Conservation (phyloP, 352 stramenopile genomes). For the Phytopythium helicoides region DNA sequence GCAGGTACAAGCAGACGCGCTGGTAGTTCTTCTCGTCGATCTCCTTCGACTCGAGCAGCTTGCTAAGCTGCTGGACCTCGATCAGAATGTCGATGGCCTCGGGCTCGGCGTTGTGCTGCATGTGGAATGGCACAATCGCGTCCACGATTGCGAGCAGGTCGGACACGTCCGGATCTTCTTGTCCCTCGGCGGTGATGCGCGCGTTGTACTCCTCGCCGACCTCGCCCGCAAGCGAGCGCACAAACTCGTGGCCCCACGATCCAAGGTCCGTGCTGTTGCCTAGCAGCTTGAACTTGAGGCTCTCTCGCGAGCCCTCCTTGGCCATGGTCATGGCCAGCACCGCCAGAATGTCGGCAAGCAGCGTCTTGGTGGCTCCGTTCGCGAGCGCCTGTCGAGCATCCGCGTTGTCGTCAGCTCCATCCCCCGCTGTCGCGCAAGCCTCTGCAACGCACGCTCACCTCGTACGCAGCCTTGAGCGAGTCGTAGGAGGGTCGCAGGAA, state of each 20-base stretch:
- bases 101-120: conserved; percentile 98
- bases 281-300: conserved; percentile 88
- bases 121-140: conserved; percentile 99
- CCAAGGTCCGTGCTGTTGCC: conserved; percentile 92
- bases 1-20: conserved; percentile 97
- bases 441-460: conserved; percentile 17
- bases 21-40: conserved; percentile 99
- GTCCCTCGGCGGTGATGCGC: conserved; percentile 52
- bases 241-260: conserved; percentile 99
- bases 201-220: conserved; percentile 94
- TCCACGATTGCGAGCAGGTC: conserved; percentile 97
- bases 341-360: conserved; percentile 86
- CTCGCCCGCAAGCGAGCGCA: conserved; percentile 96
- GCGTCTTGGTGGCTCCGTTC: conserved; percentile 63
- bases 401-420: background rate
- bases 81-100: conserved; percentile 99
- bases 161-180: conserved; percentile 63
- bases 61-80: conserved; percentile 96
- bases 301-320: conserved; percentile 89
- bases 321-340: conserved; percentile 99
- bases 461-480: conserved; percentile 85
- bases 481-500: conserved; percentile 97
- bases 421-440: background rate
- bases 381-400: conserved; percentile 40
- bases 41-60: conserved; percentile 90